These are phyloP conservation scores for Luffa aegyptiaca DNA, from an alignment of 306 rosid species.

Conservation along the genomic window DNA sequence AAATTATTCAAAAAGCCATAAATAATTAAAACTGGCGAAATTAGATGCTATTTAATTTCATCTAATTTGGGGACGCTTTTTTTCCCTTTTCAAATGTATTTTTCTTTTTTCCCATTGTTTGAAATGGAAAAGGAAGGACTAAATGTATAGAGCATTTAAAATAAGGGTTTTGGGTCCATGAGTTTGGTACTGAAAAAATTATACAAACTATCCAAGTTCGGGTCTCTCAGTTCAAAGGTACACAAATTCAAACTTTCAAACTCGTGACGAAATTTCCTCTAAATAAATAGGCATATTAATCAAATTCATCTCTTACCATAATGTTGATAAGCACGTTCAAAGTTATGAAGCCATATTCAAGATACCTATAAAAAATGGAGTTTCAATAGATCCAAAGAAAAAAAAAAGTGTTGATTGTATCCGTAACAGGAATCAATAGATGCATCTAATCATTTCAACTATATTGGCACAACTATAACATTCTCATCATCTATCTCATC, in stretches of 20 bases:
- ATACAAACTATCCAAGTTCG: not conserved
- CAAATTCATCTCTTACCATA: not conserved
- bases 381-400: not conserved
- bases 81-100: not conserved
- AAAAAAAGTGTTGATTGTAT: not conserved
- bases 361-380: not conserved
- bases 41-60: not conserved
- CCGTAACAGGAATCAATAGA: not conserved
- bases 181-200: not conserved
- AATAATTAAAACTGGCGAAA: not conserved
- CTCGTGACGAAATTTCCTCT: not conserved
- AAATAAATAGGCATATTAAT: not conserved
- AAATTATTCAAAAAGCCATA: not conserved
- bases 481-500: not conserved
- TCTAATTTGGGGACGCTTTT: not conserved
- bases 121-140: not conserved
- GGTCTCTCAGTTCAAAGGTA: not conserved
- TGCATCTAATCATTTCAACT: not conserved
- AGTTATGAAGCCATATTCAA: not conserved
- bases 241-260: not conserved
- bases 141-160: not conserved
- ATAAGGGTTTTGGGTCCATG: not conserved
- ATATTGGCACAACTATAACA: not conserved
- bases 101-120: not conserved
- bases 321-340: not conserved